Conservation (phyloP, 2,329 filamentous ascomycete species). For the Iodosphaeria phyllophila region DNA sequence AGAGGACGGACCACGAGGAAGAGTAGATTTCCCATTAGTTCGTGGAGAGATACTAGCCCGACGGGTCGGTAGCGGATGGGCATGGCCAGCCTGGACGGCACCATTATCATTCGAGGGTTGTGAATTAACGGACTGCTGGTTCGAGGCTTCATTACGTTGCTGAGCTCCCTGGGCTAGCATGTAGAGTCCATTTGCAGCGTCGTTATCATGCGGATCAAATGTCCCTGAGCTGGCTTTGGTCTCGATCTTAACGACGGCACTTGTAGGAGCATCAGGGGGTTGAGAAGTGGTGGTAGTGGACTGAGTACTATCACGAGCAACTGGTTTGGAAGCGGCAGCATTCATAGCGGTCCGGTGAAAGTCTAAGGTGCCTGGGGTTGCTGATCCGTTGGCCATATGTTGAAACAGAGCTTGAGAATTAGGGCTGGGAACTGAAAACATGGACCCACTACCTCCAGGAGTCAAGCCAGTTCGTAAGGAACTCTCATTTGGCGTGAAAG, state of each 20-base stretch:
- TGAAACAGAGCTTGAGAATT: conserved; percentile 72
- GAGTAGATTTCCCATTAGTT: conserved; percentile 33
- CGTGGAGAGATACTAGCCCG: conserved; percentile 29
- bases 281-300: conserved; percentile 21
- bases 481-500: conserved; percentile 94
- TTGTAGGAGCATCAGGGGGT: conserved; percentile 32
- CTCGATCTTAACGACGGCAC: conserved; percentile 27
- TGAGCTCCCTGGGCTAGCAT: conserved; percentile 62
- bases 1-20: conserved; percentile 21
- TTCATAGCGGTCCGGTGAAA: conserved; percentile 87
- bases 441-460: conserved; percentile 85
- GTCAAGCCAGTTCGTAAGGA: conserved; percentile 81
- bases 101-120: conserved; percentile 11
- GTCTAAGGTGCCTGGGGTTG: conserved; percentile 79
- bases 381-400: conserved; percentile 59
- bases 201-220: conserved; percentile 81
- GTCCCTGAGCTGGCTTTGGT: conserved; percentile 37
- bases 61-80: conserved; percentile 21
- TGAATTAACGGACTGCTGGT: not conserved
- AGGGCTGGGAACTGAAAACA: conserved; percentile 86
- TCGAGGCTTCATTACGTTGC: conserved; percentile 30
- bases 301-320: conserved; percentile 22
- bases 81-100: conserved; percentile 25
- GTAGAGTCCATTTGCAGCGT: conserved; percentile 85
- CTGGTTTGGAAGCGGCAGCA: conserved; percentile 46